Evolutionary conservation across 345 rosid genomes (phyloP).

Genomic region (Lumnitzera littorea): DNA sequence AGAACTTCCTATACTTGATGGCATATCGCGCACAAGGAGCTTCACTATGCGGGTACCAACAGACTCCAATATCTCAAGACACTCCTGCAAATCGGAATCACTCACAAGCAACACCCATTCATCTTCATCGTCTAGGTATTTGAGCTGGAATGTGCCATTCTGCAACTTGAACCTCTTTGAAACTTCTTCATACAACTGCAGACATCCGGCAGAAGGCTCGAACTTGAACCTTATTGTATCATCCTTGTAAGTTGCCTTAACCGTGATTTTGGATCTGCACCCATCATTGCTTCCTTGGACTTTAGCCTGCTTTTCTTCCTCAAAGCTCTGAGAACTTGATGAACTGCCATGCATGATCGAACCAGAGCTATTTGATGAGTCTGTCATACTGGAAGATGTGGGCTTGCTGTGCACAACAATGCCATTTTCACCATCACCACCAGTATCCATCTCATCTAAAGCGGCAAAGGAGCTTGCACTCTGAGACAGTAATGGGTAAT

Average conservation of each 20-base stretch:
- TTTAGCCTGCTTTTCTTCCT: constrained; percentile 34
- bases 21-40: constrained; percentile 54
- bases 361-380: constrained; percentile 62
- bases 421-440: constrained; percentile 33
- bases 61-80: constrained; percentile 60
- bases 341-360: constrained; percentile 42
- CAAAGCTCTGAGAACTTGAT: constrained; percentile 48
- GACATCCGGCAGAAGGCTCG: constrained; percentile 52
- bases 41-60: constrained; percentile 50
- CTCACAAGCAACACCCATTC: constrained; percentile 80
- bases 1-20: constrained; percentile 49
- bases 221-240: constrained; percentile 74
- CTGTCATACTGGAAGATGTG: constrained; percentile 47
- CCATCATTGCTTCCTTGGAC: constrained; percentile 20
- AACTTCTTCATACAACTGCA: constrained; percentile 69
- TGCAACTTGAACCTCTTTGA: constrained; percentile 65
- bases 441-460: constrained; percentile 28
- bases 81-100: constrained; percentile 80
- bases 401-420: constrained; percentile 36
- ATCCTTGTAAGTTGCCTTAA: constrained; percentile 78
- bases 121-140: constrained; percentile 81
- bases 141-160: constrained; percentile 64
- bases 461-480: constrained; percentile 34
- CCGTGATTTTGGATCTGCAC: constrained; percentile 36
- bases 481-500: constrained; percentile 20